These are phyloP conservation scores for Biscogniauxia sp. DNA, from an alignment of 2,329 filamentous ascomycete species.

Conservation along the genomic window DNA sequence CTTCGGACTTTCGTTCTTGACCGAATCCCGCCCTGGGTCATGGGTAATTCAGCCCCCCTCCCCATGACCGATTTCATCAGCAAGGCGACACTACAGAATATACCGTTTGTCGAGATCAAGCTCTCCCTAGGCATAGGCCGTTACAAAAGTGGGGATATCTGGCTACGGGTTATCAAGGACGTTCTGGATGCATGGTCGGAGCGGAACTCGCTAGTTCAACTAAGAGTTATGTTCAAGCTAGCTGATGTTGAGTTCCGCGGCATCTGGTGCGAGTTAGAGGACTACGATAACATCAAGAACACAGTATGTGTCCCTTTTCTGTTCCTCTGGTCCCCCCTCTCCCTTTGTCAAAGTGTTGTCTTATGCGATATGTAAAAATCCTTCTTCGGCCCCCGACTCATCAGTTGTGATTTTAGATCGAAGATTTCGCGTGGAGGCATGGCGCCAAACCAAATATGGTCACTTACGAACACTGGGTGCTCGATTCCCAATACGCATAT, in stretches of 20 bases:
- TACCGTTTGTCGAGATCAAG: conserved; percentile 32
- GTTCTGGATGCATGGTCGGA: conserved; percentile 27
- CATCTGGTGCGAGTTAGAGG: conserved; percentile 25
- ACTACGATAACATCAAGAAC: conserved; percentile 21
- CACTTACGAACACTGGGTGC: conserved; percentile 29
- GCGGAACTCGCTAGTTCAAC: conserved; percentile 26
- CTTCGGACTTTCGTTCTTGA: conserved; percentile 32
- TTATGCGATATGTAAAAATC: not conserved
- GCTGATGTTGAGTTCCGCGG: conserved; percentile 17
- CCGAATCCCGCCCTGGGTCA: conserved; percentile 35
- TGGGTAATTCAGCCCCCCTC: conserved; percentile 25
- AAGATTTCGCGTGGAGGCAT: conserved; percentile 25
- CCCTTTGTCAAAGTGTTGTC: not conserved
- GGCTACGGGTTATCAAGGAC: conserved; percentile 27
- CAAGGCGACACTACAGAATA: conserved; percentile 31
- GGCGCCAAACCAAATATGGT: conserved; percentile 22
- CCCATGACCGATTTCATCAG: conserved; percentile 30
- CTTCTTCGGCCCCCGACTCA: not conserved
- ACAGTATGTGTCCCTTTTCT: conserved; percentile 14
- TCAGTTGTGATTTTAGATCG: conserved; percentile 16
- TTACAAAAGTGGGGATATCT: conserved; percentile 26
- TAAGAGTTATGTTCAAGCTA: conserved; percentile 33
- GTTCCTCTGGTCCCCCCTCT: not conserved
- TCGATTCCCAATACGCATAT: conserved; percentile 28
- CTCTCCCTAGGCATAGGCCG: conserved; percentile 30